A percentile compares a stretch with the other conserved stretches of the same genome.
These are phyloP conservation scores for Colletotrichum theobromicola DNA, from an alignment of 2,329 filamentous ascomycete genomes.

Conservation along the genomic window DNA sequence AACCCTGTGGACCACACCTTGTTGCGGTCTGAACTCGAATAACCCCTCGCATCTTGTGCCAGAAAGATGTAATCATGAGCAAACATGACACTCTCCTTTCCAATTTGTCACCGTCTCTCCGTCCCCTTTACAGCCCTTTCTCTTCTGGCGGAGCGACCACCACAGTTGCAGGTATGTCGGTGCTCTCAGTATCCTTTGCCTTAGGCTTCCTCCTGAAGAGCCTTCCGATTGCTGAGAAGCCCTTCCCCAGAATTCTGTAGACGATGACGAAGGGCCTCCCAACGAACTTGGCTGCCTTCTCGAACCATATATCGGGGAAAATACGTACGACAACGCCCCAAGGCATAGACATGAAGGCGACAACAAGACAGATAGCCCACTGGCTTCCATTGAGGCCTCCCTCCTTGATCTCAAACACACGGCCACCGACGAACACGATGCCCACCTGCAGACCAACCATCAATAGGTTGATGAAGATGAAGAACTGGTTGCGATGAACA, in stretches of 20 bases:
- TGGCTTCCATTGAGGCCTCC: constrained; percentile 49
- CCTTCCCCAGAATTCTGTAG: neutral
- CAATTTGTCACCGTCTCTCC: neutral
- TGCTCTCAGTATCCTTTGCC: neutral
- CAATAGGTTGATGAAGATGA: constrained; percentile 59
- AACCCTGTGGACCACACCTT: neutral
- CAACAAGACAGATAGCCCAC: constrained; percentile 60
- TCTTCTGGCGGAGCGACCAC: neutral
- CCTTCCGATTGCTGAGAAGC: neutral
- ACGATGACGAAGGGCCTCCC: constrained; percentile 96
- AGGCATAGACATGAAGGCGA: constrained; percentile 54
- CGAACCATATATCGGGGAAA: constrained; percentile 58
- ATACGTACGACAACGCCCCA: constrained; percentile 53
- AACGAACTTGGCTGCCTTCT: constrained; percentile 99
- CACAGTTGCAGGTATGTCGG: neutral
- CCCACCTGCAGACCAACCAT: constrained; percentile 63
- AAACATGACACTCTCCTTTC: accelerated
- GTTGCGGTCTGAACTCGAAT: neutral
- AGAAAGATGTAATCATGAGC: neutral
- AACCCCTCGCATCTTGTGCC: neutral
- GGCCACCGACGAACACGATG: constrained; percentile 63
- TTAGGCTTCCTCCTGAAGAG: neutral
- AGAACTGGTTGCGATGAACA: constrained; percentile 60
- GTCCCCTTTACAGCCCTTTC: neutral
- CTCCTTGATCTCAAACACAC: constrained; percentile 53